Evolutionary conservation across 331 rosid species (phyloP).

Genomic region (Telfairia occidentalis): DNA sequence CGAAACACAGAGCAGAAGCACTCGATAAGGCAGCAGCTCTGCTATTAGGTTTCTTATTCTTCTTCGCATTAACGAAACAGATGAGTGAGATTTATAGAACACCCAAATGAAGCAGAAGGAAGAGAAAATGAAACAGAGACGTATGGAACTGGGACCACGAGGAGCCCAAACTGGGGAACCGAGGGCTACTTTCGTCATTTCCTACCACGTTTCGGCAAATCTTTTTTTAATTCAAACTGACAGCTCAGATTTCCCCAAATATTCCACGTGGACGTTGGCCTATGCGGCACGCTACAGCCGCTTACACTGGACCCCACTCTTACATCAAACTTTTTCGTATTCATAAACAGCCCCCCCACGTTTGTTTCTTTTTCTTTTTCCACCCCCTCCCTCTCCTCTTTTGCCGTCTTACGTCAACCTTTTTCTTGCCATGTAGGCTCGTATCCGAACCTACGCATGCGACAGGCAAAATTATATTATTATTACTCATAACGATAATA

Average conservation of each 20-base stretch:
- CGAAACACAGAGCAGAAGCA: background rate
- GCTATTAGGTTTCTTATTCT: conserved; percentile 16
- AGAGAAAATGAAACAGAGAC: background rate
- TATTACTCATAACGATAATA: background rate
- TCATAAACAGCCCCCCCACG: background rate
- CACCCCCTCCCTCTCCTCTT: too few species aligned
- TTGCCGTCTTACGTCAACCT: background rate
- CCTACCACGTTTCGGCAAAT: background rate
- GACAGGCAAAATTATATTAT: background rate
- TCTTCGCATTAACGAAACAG: background rate
- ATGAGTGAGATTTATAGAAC: conserved; percentile 5
- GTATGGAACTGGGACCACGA: conserved; percentile 18
- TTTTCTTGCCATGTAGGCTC: conserved; percentile 4
- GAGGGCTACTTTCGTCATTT: background rate
- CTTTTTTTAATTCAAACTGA: background rate
- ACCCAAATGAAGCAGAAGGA: background rate
- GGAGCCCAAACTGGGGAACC: background rate
- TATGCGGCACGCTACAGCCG: conserved; percentile 59
- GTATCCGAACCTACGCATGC: conserved; percentile 17
- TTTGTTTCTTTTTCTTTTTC: background rate
- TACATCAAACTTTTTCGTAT: background rate
- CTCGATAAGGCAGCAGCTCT: conserved; percentile 5
- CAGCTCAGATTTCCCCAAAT: conserved; percentile 11
- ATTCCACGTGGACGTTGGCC: conserved; percentile 30
- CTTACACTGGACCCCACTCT: conserved; percentile 31